phyloP scores from a whole-genome alignment of 768 basidiomycete species.

The Boletus huronensis region DNA sequence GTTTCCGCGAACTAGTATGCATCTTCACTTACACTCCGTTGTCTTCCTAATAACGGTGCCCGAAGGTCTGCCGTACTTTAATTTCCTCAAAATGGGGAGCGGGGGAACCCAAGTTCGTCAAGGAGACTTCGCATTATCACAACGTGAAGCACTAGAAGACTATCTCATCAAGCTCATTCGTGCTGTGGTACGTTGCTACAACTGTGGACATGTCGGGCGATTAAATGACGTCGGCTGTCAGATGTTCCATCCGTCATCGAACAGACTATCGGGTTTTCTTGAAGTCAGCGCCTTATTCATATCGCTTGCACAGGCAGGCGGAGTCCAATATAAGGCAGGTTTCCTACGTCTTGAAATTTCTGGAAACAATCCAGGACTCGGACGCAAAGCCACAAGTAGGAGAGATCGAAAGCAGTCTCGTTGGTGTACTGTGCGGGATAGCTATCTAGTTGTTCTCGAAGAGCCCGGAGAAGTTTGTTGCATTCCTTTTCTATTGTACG shows the following conservation, averaged over 20 bases:
- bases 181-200: conserved; percentile 63
- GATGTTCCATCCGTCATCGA: conserved; percentile 96
- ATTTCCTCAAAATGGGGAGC: conserved; percentile 69
- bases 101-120: conserved; percentile 51
- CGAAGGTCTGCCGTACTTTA: conserved; percentile 85
- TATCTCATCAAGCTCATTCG: conserved; percentile 87
- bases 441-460: conserved; percentile 81
- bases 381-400: conserved; percentile 62
- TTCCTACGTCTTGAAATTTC: conserved; percentile 60
- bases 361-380: conserved; percentile 53
- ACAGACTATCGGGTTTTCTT: conserved; percentile 84
- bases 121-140: conserved; percentile 75
- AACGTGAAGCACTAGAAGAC: conserved; percentile 79
- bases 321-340: conserved; percentile 89
- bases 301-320: conserved; percentile 72
- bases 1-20: conserved; percentile 78
- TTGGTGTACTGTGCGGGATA: conserved; percentile 93
- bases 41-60: background rate
- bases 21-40: background rate
- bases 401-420: conserved; percentile 59
- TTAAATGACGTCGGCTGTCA: conserved; percentile 26
- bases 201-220: background rate
- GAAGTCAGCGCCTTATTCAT: conserved; percentile 90
- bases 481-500: background rate
- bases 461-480: conserved; percentile 77